Conservation (phyloP, 2,329 filamentous ascomycete species). For the Sclerotinia sclerotiorum region DNA sequence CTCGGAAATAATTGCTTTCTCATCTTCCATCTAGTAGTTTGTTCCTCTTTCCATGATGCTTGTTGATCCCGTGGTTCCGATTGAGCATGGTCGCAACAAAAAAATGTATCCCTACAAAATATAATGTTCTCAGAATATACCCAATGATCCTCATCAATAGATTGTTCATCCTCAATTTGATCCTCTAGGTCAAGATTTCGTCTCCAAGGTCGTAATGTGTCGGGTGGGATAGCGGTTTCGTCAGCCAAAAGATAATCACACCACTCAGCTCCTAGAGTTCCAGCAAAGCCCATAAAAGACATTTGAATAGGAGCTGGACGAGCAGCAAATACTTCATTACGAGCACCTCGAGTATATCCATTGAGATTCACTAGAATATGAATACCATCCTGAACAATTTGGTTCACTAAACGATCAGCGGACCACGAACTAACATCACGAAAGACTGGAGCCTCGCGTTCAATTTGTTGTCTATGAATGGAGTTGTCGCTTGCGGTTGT, state of each 20-base stretch:
- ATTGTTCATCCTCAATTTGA: conserved; percentile 63
- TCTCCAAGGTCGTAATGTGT: conserved; percentile 77
- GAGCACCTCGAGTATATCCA: conserved; percentile 92
- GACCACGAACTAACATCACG: conserved; percentile 85
- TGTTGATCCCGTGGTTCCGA: conserved; percentile 74
- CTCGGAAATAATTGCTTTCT: conserved; percentile 86
- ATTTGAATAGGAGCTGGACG: conserved; percentile 94
- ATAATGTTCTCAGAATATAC: conserved; percentile 97
- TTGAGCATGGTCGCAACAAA: conserved; percentile 93
- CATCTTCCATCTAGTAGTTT: conserved; percentile 83
- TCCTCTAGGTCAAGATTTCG: conserved; percentile 74
- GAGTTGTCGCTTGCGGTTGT: conserved; percentile 91
- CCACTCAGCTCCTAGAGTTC: conserved; percentile 95
- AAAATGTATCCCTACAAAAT: conserved; percentile 92
- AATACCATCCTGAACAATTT: conserved; percentile 84
- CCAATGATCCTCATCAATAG: conserved; percentile 69
- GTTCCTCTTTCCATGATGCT: conserved; percentile 81
- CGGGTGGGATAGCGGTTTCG: conserved; percentile 76
- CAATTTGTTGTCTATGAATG: conserved; percentile 86
- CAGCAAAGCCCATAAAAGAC: conserved; percentile 99
- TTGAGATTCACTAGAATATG: conserved; percentile 98
- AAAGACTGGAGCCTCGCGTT: conserved; percentile 88
- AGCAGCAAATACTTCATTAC: conserved; percentile 95
- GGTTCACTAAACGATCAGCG: conserved; percentile 77
- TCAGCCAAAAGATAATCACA: conserved; percentile 97